Base-by-base conservation (phyloP, 2,329 filamentous ascomycete genomes). In the Botrytis fabae region DNA sequence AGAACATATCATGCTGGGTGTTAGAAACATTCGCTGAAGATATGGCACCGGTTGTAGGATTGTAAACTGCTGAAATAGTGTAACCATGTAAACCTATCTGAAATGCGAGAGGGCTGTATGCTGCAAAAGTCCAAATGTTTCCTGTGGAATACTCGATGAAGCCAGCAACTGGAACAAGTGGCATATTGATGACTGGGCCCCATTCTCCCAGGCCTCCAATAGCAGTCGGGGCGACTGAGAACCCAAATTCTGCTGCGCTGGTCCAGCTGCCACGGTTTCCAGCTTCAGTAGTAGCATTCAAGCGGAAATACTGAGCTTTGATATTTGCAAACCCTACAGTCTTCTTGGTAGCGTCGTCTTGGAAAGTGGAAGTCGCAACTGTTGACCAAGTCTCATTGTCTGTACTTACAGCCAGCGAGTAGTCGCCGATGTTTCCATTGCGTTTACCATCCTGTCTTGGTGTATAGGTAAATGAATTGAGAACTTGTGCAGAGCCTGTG, bases 371-470 rank as follows among this genome's bases (percentile, higher is more conserved):
- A 32, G 44, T 69, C 12, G 78, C 81, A n/a, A 80, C 76, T 2
- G 75, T 75, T 22, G 74, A 71, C 78, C 78, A 82, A 63, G 75
- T 80, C 9, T 73, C 73, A 28, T 77, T 78, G 70, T 82, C 80
- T 16, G 73, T 76, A 62, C 81, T 82, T 51, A 80, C 59, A 69
- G 81, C 76, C 46, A 73, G 42, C 6, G 59, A 48, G 22, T 83
- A 80, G n/a, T 78, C 74, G 25, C 82, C 82, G 65, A 83, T 82
- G 38, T 80, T 81, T 14, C 82, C 81, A 72, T 82, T 82, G 3
- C 51, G 73, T n/a, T 57, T 76, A 35, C 77, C 77, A 70, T 81
- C 80, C 66, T 82, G 81, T 18, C 81, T 79, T 14, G 80, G 82
- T 32, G 78, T 75, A 44, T 81, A 80, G 46, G 74, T 77, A 51